Evolutionary conservation across 176 grass and related monocot genomes (phyloP).

Genomic region (bread wheat (Triticum aestivum)): IWGSC_CS_RefSeq_v2.1 NC_057797.1:160959266-160959765

Average conservation of each 20-base stretch:
- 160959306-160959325: constrained; percentile 85
- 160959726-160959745: background rate
- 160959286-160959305: constrained; percentile 47
- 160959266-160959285: constrained; percentile 30
- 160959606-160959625: background rate
- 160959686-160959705: constrained; percentile 1
- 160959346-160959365: constrained; percentile 41
- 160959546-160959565: background rate
- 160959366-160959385: constrained; percentile 53
- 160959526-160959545: background rate
- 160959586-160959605: background rate
- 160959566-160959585: background rate
- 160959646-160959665: background rate
- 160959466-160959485: background rate
- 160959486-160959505: constrained; percentile 9
- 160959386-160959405: constrained; percentile 59
- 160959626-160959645: background rate
- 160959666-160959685: background rate
- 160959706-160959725: background rate
- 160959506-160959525: background rate
- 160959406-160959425: constrained; percentile 71
- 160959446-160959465: constrained; percentile 61
- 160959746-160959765: background rate
- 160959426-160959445: constrained; percentile 99
- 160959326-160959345: constrained; percentile 52